Evolutionary conservation across 2,329 filamentous ascomycete genomes (phyloP).

Genomic region (Leptographium wingfieldii): DNA sequence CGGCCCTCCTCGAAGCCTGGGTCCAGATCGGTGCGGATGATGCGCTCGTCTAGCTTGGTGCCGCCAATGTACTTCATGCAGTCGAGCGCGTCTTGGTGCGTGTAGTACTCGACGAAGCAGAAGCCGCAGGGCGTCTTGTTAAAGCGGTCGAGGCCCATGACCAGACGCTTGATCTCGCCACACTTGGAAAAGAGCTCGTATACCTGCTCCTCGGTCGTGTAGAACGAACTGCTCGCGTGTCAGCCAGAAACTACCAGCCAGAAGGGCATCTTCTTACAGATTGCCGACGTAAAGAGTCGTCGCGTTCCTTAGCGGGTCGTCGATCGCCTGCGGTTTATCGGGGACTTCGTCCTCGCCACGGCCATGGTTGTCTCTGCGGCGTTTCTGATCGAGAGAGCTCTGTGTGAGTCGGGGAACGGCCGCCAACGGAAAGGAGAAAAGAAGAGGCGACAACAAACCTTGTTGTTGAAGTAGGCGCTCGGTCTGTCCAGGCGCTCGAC

Average conservation of each 20-base stretch:
- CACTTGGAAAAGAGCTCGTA: slow-evolving; percentile 94
- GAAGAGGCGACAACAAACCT: slow-evolving; percentile 40
- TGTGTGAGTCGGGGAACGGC: slow-evolving; percentile 11
- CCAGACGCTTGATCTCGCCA: slow-evolving; percentile 92
- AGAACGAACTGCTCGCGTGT: slow-evolving; percentile 57
- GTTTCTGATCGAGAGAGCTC: slow-evolving; percentile 31
- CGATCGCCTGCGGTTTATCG: slow-evolving; percentile 43
- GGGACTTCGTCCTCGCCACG: slow-evolving; percentile 43
- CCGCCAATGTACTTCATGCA: slow-evolving; percentile 98
- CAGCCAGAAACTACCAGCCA: background rate
- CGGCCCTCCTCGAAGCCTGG: slow-evolving; percentile 92
- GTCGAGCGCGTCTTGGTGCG: slow-evolving; percentile 89
- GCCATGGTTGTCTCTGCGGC: slow-evolving; percentile 47
- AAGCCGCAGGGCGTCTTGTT: slow-evolving; percentile 97
- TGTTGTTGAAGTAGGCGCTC: slow-evolving; percentile 81
- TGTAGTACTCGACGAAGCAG: slow-evolving; percentile 99
- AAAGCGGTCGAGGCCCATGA: slow-evolving; percentile 96
- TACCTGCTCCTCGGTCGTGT: slow-evolving; percentile 98
- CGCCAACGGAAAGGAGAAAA: slow-evolving; percentile 5
- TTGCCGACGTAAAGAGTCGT: slow-evolving; percentile 98
- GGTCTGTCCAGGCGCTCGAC: slow-evolving; percentile 88
- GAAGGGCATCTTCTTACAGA: slow-evolving; percentile 41
- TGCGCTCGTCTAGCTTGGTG: slow-evolving; percentile 92
- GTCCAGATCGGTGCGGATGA: slow-evolving; percentile 91
- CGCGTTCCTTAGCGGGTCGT: slow-evolving; percentile 73